Evolutionary conservation across 257 asterid genomes (phyloP).

Genomic region (Penstemon eatonii): DNA sequence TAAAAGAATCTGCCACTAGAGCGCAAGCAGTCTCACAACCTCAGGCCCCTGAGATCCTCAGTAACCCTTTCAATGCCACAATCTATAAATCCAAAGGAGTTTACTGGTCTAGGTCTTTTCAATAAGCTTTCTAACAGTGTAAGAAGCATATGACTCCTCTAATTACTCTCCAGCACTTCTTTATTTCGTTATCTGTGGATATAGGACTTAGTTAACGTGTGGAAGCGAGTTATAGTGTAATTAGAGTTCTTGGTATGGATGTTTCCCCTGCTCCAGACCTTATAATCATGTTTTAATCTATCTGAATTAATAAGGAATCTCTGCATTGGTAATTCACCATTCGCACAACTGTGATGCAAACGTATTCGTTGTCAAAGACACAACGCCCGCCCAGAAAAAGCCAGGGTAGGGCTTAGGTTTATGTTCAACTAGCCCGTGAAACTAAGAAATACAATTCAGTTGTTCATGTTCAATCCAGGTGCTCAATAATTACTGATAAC

Average conservation of each 20-base stretch:
- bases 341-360: background rate
- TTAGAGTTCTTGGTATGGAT: background rate
- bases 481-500: constrained; percentile 10
- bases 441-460: constrained; percentile 8
- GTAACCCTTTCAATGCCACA: background rate
- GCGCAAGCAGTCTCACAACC: constrained; percentile 14
- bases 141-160: background rate
- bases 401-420: background rate
- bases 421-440: background rate
- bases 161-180: background rate
- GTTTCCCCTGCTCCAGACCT: background rate
- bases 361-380: background rate
- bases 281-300: background rate
- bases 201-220: background rate
- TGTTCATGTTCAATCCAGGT: constrained; percentile 19
- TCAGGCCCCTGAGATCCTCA: background rate
- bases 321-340: background rate
- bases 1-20: constrained; percentile 2
- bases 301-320: constrained; percentile 14
- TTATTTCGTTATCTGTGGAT: background rate
- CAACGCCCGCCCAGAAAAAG: background rate
- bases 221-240: background rate
- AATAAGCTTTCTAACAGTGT: constrained; percentile 5
- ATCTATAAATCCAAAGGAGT: background rate
- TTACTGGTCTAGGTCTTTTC: constrained; percentile 3